Evolutionary conservation across 441 rosid genomes (phyloP).

Genomic region (Cnidoscolus chayamansa): DNA sequence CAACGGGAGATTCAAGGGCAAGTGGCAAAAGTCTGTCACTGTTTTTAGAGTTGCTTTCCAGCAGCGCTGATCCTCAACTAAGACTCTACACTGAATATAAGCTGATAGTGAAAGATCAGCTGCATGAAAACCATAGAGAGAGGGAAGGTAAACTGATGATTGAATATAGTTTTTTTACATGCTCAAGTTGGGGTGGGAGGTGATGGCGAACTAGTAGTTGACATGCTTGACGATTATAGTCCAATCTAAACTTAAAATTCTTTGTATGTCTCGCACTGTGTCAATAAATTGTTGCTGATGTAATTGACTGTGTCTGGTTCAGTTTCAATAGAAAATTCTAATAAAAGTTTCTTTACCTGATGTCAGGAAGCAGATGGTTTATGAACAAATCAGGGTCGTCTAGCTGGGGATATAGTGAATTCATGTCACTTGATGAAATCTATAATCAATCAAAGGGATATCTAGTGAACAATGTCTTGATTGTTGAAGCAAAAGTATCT

Average conservation of each 20-base stretch:
- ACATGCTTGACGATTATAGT: too few relatives aligned
- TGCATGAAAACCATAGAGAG: not conserved
- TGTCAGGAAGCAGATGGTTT: not conserved
- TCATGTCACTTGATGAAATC: conserved; percentile 12
- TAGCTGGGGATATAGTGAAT: not conserved
- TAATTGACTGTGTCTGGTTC: too few relatives aligned
- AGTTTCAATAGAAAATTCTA: not conserved
- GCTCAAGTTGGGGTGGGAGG: too few relatives aligned
- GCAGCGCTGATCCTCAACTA: not conserved
- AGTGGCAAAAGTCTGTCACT: not conserved
- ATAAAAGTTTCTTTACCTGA: not conserved
- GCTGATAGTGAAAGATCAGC: not conserved
- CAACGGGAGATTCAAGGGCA: not conserved
- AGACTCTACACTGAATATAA: not conserved
- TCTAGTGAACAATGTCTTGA: conserved; percentile 21
- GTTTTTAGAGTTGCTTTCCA: not conserved
- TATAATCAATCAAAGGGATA: conserved; percentile 19
- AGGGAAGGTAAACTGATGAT: not conserved
- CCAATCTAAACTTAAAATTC: too few relatives aligned
- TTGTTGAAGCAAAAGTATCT: conserved; percentile 16
- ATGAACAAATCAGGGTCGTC: too few relatives aligned
- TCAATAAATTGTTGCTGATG: too few relatives aligned
- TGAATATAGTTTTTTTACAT: too few relatives aligned
- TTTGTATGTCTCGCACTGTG: too few relatives aligned
- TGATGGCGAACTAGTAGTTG: too few relatives aligned